Evolutionary conservation across 2,329 filamentous ascomycete species (phyloP), one percentile per base, ranked within the genome.

Genomic region (Pestalotiopsis sp.): DNA sequence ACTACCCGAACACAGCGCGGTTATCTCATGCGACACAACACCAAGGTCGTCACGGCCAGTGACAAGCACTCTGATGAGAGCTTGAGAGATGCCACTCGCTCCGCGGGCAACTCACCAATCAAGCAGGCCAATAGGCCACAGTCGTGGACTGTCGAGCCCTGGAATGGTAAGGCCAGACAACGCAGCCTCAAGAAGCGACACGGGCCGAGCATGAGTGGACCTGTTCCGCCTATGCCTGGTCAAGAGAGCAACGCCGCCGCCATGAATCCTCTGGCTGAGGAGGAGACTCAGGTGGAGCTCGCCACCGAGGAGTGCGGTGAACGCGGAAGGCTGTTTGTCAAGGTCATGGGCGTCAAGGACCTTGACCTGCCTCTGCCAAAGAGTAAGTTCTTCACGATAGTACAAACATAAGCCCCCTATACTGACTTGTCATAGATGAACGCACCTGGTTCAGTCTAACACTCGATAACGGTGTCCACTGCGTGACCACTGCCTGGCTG

Each of bases 21-120:
- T 68, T 99, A 99, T 78, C 87, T 98, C 60, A 99, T 98, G 95
- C 91, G 96, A 76, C 95, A 99, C 76, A 99, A 98, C 82, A 98
- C 95, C 3, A 98, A 98, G 81, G 88, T 99, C 66, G 94, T 99
- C 64, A 90, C 97, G 64, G 96, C 96, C n/a, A 97, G 91, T 78
- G 91, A 94, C 79, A 91, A 92, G 72, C 86, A 92, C 71, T 82
- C 84, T 39, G 64, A 66, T 2, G 84, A 91, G 79, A 77, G 90
- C 80, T 72, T 81, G 72, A 80, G 84, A 79, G 79, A 76, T 2
- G 82, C 85, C 27, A 85, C 85, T 25, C 88, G 89, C 67, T 90
- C 91, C 36, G 88, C 87, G 14, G 89, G 88, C 17, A 91, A 88
- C 75, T 93, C 92, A 5, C 90, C 93, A 3, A 77, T 90, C 38